Evolutionary conservation across 345 rosid species (phyloP).

Genomic region (Atalantia buxifolia): DNA sequence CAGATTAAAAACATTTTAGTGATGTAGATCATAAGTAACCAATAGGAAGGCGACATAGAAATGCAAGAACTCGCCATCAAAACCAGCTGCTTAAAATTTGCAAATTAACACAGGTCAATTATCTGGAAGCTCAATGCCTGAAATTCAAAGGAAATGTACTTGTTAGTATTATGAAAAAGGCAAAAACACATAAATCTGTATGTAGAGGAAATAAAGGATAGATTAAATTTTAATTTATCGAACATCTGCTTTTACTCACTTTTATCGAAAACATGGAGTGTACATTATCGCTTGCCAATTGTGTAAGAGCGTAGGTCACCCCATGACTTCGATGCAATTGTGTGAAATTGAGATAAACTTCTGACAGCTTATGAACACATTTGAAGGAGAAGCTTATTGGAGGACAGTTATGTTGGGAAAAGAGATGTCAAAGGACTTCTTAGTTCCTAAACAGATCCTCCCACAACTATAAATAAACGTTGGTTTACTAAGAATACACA

Average conservation of each 20-base stretch:
- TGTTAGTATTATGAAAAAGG: background rate
- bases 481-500: too few species aligned
- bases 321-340: background rate
- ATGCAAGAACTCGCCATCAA: background rate
- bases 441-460: too few species aligned
- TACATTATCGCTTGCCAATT: background rate
- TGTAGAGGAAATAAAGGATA: background rate
- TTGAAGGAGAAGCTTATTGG: background rate
- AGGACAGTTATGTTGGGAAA: background rate
- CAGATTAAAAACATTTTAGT: background rate
- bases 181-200: background rate
- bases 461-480: too few species aligned
- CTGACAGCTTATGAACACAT: background rate
- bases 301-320: background rate
- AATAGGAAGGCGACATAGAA: background rate
- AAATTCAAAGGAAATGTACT: background rate
- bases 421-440: too few species aligned
- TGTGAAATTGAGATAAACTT: background rate
- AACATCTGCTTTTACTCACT: background rate
- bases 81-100: background rate
- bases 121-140: constrained; percentile 9
- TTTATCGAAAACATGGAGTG: background rate
- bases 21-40: background rate
- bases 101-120: background rate
- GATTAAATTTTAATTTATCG: too few species aligned